Conservation (phyloP, 345 rosid genomes). For the Murraya paniculata region DNA sequence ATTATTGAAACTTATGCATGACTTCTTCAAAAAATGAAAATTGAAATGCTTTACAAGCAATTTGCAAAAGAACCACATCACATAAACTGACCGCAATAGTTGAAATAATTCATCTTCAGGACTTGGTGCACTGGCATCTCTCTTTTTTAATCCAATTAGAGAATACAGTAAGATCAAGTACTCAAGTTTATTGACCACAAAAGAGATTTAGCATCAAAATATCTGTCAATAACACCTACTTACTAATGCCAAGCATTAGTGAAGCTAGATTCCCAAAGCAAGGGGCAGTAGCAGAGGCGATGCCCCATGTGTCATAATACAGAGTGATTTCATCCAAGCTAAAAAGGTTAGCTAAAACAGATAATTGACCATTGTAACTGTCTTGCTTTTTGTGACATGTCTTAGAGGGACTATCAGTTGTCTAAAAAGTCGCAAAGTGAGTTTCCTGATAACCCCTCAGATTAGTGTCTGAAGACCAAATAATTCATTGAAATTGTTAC, state of each 20-base stretch:
- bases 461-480: not conserved
- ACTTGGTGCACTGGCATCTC: not conserved
- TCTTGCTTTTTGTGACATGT: not conserved
- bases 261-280: not conserved
- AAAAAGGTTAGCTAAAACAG: not conserved
- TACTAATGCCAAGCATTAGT: not conserved
- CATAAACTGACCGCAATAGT: not conserved
- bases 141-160: not conserved
- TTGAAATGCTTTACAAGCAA: not conserved
- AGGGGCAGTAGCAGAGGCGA: not conserved
- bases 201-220: not conserved
- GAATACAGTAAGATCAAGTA: not conserved
- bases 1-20: not conserved
- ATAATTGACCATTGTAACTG: not conserved
- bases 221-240: not conserved
- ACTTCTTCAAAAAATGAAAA: not conserved
- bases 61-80: constrained; percentile 1
- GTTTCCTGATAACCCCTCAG: not conserved
- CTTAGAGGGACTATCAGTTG: not conserved
- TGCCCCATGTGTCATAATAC: not conserved
- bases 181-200: not conserved
- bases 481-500: not conserved
- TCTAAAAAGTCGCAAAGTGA: not conserved
- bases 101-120: not conserved
- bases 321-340: not conserved